Percentiles rank a stretch among this genome's conserved stretches.
These are phyloP conservation scores for Nicotiana tabacum DNA, from an alignment of 257 asterid species.

Conservation along the genomic window DNA sequence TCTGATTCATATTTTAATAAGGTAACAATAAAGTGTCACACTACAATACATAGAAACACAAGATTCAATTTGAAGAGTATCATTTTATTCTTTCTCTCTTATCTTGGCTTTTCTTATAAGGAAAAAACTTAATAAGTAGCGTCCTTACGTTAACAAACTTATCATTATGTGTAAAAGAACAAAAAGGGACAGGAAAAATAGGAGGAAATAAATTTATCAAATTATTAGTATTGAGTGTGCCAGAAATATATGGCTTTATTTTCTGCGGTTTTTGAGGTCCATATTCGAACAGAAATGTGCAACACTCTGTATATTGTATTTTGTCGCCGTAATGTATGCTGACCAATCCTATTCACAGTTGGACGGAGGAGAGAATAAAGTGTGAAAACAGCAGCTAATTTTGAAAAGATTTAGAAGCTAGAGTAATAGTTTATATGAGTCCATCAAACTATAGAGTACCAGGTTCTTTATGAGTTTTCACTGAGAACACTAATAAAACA, in stretches of 20 bases:
- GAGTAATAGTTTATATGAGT: too few relatives aligned
- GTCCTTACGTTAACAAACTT: background rate
- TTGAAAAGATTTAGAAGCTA: background rate
- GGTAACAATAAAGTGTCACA: background rate
- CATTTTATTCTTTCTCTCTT: background rate
- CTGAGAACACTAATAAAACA: too few relatives aligned
- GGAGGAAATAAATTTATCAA: background rate
- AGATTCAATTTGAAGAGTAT: background rate
- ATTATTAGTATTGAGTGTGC: background rate
- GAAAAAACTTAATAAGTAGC: background rate
- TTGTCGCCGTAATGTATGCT: background rate
- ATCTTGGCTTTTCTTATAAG: background rate
- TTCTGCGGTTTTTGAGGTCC: background rate
- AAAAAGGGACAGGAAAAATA: background rate
- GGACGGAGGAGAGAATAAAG: background rate
- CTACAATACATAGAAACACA: background rate
- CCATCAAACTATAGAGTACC: too few relatives aligned
- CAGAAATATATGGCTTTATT: background rate
- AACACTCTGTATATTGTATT: background rate
- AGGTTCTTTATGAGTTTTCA: too few relatives aligned
- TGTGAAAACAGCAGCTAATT: background rate
- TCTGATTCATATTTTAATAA: background rate
- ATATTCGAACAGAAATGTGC: background rate
- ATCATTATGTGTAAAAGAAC: background rate
- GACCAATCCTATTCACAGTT: background rate